phyloP scores from a whole-genome alignment of 192 early-diverging fungal species.

The Coemansia sp. region DNA sequence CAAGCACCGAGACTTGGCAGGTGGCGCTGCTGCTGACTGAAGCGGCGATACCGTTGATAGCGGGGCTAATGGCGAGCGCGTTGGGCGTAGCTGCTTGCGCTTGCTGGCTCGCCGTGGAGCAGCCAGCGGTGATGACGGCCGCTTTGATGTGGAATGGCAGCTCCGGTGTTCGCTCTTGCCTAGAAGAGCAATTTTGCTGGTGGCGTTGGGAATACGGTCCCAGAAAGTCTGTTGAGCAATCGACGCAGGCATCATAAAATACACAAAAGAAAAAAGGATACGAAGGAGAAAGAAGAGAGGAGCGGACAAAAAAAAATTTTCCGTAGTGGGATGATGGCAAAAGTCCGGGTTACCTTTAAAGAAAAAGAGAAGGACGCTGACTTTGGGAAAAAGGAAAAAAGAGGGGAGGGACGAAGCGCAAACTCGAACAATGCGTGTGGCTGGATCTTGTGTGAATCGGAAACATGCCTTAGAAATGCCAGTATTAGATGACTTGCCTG shows the following conservation, averaged over 20 bases:
- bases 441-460: neutral
- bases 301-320: slow-evolving; percentile 10
- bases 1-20: slow-evolving; percentile 29
- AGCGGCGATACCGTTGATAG: neutral
- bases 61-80: slow-evolving; percentile 36
- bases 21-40: neutral
- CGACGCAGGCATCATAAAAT: slow-evolving; percentile 16
- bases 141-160: slow-evolving; percentile 1
- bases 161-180: slow-evolving; percentile 10
- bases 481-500: neutral
- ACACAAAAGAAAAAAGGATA: neutral
- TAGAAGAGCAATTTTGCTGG: slow-evolving; percentile 35
- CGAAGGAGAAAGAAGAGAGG: neutral
- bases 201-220: slow-evolving; percentile 51
- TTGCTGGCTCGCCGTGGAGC: slow-evolving; percentile 35
- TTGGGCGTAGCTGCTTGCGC: slow-evolving; percentile 52
- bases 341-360: slow-evolving; percentile 1
- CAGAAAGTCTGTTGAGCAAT: slow-evolving; percentile 47
- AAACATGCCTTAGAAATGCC: neutral
- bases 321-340: neutral
- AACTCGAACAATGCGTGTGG: neutral
- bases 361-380: neutral
- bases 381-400: neutral
- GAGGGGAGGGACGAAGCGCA: neutral
- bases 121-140: neutral